Conservation (phyloP, 805 yeast species). For the Lipomyces chichibuensis region DNA sequence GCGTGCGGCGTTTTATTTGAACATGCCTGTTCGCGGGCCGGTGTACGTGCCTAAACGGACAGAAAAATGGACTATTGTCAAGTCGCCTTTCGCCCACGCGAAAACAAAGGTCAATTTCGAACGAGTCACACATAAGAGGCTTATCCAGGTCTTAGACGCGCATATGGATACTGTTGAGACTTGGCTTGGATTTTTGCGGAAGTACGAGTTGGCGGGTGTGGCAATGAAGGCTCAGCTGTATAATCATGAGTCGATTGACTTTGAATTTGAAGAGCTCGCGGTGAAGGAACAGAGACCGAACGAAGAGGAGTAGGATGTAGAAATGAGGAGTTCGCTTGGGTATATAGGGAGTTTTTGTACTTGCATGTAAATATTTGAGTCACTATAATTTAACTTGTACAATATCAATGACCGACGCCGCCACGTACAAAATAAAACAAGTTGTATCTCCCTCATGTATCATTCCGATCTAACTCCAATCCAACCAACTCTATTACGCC, state of each 20-base stretch:
- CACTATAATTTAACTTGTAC: neutral
- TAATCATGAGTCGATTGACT: constrained; percentile 34
- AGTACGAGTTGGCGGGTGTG: constrained; percentile 78
- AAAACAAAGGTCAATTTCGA: constrained; percentile 93
- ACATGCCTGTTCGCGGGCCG: constrained; percentile 82
- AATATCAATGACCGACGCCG: neutral
- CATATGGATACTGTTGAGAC: constrained; percentile 81
- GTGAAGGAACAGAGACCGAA: neutral
- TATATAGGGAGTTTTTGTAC: neutral
- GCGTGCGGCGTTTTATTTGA: constrained; percentile 87
- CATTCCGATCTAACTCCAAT: neutral
- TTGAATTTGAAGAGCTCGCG: constrained; percentile 4
- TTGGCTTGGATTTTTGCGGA: constrained; percentile 75
- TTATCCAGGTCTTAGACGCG: constrained; percentile 78
- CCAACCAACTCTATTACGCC: neutral
- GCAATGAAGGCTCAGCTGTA: constrained; percentile 76
- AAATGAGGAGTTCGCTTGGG: constrained; percentile 1
- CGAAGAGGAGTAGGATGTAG: constrained; percentile 1
- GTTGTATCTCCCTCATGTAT: neutral
- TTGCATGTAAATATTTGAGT: neutral
- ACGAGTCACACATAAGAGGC: constrained; percentile 78
- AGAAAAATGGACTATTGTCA: constrained; percentile 90
- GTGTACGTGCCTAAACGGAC: constrained; percentile 67
- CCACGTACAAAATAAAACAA: neutral
- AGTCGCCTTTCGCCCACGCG: constrained; percentile 92